Conservation (phyloP, 1,139 yeast species). For the Suhomyces atakaporum region DNA sequence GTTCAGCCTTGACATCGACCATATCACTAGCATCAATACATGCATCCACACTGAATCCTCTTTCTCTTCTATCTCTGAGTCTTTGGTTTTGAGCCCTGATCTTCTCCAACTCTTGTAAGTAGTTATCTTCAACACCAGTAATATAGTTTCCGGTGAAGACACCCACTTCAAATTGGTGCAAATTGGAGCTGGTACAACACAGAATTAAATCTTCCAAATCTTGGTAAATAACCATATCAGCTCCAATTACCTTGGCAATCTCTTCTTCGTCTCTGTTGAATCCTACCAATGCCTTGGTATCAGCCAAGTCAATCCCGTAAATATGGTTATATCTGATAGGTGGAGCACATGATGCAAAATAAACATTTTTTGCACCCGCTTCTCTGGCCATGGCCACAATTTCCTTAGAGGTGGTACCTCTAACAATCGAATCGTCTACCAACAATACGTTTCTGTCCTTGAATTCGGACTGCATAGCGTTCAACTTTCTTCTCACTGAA, state of each 20-base stretch:
- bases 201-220: slow-evolving; percentile 75
- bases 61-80: slow-evolving; percentile 45
- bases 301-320: slow-evolving; percentile 96
- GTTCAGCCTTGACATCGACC: slow-evolving; percentile 80
- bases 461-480: slow-evolving; percentile 95
- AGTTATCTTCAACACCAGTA: slow-evolving; percentile 86
- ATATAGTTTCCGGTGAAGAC: slow-evolving; percentile 95
- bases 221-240: slow-evolving; percentile 90
- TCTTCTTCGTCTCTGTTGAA: slow-evolving; percentile 72
- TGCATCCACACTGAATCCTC: slow-evolving; percentile 47
- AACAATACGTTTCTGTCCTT: slow-evolving; percentile 81
- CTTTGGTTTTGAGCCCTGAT: slow-evolving; percentile 81
- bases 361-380: slow-evolving; percentile 93
- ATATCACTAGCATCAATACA: slow-evolving; percentile 49
- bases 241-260: slow-evolving; percentile 79
- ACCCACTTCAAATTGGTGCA: slow-evolving; percentile 83
- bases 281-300: slow-evolving; percentile 91
- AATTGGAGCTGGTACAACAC: slow-evolving; percentile 66
- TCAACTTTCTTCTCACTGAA: slow-evolving; percentile 89
- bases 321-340: slow-evolving; percentile 94
- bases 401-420: slow-evolving; percentile 96
- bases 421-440: slow-evolving; percentile 95
- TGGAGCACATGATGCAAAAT: slow-evolving; percentile 96
- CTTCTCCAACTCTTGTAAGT: slow-evolving; percentile 77
- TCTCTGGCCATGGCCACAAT: slow-evolving; percentile 97